phyloP scores from a whole-genome alignment of 2,329 filamentous ascomycete genomes.

The Claviceps sp. region DNA sequence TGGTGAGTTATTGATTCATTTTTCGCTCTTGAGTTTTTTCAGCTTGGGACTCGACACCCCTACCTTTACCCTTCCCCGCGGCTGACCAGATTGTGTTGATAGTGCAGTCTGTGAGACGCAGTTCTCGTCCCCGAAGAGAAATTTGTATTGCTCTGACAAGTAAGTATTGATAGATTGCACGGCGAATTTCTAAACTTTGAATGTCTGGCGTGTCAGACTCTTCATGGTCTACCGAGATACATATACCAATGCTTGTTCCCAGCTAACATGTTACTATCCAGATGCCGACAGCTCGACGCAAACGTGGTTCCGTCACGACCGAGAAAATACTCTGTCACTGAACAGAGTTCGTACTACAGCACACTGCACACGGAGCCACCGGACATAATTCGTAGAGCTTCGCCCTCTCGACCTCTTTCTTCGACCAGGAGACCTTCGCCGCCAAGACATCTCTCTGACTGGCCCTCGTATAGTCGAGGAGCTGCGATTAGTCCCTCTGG shows the following conservation, averaged over 20 bases:
- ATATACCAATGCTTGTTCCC: background rate
- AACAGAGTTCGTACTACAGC: slow-evolving; percentile 31
- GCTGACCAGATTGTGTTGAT: slow-evolving; percentile 2
- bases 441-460: slow-evolving; percentile 43
- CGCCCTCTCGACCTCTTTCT: slow-evolving; percentile 45
- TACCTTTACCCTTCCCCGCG: background rate
- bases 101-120: slow-evolving; percentile 58
- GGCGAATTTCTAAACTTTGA: no score
- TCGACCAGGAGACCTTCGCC: slow-evolving; percentile 18
- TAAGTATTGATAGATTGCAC: slow-evolving; percentile 24
- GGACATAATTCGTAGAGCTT: slow-evolving; percentile 51
- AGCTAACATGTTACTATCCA: slow-evolving; percentile 12
- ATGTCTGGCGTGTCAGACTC: no score
- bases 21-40: background rate
- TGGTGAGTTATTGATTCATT: slow-evolving; percentile 32
- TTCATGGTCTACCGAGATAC: no score
- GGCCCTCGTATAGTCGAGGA: slow-evolving; percentile 38
- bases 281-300: slow-evolving; percentile 42
- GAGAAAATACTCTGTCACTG: slow-evolving; percentile 4
- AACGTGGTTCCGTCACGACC: slow-evolving; percentile 17
- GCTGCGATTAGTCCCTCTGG: slow-evolving; percentile 37
- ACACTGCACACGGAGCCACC: slow-evolving; percentile 36
- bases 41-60: background rate
- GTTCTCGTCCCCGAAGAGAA: slow-evolving; percentile 42
- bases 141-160: slow-evolving; percentile 50